Base-by-base conservation (phyloP, 2,329 filamentous ascomycete species). In the Arthrobotrys sphaeroides region DNA sequence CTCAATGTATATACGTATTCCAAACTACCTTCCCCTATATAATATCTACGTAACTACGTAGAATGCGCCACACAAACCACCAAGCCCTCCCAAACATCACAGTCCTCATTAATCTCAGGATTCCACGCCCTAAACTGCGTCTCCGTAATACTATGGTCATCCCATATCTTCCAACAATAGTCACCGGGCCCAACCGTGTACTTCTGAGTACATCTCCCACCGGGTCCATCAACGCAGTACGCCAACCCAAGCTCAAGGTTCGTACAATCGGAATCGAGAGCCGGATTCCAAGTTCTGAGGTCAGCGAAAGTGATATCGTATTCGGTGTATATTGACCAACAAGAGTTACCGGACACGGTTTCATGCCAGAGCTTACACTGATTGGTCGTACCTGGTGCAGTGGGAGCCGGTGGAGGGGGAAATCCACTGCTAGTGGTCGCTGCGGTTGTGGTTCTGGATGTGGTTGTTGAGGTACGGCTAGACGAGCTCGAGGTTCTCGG, bases 91-190 rank as follows among this genome's bases (percentile, higher is more conserved):
- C 51, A 55, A 31, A 65, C 12, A 33, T 65, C 61, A 33, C 43
- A 53, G 7, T 16, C 40, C n/a, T 36, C 45, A 31, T 53, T 53
- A 6, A 53, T 36, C 9, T 42, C 16, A 20, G 45, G 45, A 28
- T 65, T 65, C 28, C 31, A 40, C 5, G 43, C 33, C 33, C 45
- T 33, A 13, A 65, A 65, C 26, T 65, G 61, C 5, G 45, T 24
- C 33, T 65, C 45, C 2, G 61, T 65, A 24, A 65, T 28, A 26
- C 31, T 18, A 55, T 38, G 36, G 20, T 65, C 61, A 13, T 36
- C 33, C 45, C 61, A 65, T 40, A 65, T 65, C 61, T 65, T 65
- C 24, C 28, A 65, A n/a, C 61, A 65, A 22, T 31, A 65, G 10
- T 65, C 61, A 7, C 45, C 61, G 31, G 43, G 47, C 9, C 33